Conservation (phyloP, 495 filamentous ascomycete species). For the Tetracladium marchalianum region DNA sequence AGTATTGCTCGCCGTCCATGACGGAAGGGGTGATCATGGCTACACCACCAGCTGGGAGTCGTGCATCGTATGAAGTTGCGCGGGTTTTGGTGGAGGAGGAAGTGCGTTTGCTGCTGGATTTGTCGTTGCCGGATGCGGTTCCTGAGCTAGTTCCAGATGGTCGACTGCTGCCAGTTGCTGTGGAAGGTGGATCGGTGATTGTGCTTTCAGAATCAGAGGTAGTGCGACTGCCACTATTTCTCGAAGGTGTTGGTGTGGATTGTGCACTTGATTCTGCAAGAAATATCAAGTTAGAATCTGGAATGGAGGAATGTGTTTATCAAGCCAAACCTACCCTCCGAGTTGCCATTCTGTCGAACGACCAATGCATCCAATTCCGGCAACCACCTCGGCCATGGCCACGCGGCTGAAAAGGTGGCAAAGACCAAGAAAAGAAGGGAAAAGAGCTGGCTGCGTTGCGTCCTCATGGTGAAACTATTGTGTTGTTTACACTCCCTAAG, state of each 20-base stretch:
- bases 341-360: conserved; percentile 13
- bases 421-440: conserved; percentile 31
- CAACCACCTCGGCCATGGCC: conserved; percentile 34
- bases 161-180: background rate
- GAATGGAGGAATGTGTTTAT: background rate
- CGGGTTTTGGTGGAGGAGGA: conserved; percentile 24
- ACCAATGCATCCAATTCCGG: conserved; percentile 24
- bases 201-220: background rate
- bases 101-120: conserved; percentile 1
- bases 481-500: conserved; percentile 11
- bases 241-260: background rate
- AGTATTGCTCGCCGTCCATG: conserved; percentile 55
- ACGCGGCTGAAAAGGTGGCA: conserved; percentile 36
- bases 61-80: conserved; percentile 45
- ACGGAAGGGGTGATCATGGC: conserved; percentile 68
- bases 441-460: conserved; percentile 9
- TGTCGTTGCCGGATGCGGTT: background rate
- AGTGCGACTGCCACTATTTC: background rate
- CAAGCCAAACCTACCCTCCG: conserved; percentile 5
- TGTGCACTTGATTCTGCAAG: too few relatives aligned
- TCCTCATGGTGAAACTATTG: conserved; percentile 12
- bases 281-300: background rate
- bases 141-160: background rate
- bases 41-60: conserved; percentile 60
- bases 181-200: background rate